A percentile compares a stretch with the other conserved stretches of the same genome.
Evolutionary conservation across 208 protist species (phyloP).

Genomic region (Leishmania major): DNA sequence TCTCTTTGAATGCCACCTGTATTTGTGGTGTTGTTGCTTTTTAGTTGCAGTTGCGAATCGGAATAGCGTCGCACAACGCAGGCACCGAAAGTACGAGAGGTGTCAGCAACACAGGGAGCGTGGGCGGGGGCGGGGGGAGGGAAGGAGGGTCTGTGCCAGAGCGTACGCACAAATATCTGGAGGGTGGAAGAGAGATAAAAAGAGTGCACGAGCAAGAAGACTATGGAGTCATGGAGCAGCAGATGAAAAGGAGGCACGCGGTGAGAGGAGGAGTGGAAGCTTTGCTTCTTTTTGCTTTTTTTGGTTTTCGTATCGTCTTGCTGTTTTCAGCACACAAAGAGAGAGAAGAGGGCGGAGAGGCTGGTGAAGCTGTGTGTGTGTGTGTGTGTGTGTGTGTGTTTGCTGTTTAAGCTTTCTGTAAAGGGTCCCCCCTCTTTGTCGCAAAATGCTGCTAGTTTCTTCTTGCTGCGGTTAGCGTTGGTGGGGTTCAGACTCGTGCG

Average conservation of each 20-base stretch:
- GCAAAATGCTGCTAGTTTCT: no score
- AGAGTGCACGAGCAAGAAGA: background rate
- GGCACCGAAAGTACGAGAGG: background rate
- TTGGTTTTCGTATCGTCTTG: background rate
- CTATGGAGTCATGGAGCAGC: background rate
- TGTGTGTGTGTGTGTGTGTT: background rate
- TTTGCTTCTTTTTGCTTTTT: background rate
- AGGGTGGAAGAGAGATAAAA: no score
- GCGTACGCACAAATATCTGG: no score
- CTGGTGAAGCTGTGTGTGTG: background rate
- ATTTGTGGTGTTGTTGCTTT: background rate
- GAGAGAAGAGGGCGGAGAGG: background rate
- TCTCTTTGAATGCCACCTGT: background rate
- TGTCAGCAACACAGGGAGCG: background rate
- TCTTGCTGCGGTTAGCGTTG: no score
- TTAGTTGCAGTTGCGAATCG: background rate
- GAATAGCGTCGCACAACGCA: background rate
- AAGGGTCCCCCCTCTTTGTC: background rate
- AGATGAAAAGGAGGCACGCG: background rate
- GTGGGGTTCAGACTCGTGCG: no score
- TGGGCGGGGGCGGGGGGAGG: background rate
- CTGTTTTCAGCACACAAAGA: background rate
- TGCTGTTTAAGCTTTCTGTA: no score
- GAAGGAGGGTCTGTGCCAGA: background rate
- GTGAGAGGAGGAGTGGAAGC: background rate